These are phyloP conservation scores for Neonothopanus nambi DNA, from an alignment of 1,284 basidiomycete species.

Conservation along the genomic window DNA sequence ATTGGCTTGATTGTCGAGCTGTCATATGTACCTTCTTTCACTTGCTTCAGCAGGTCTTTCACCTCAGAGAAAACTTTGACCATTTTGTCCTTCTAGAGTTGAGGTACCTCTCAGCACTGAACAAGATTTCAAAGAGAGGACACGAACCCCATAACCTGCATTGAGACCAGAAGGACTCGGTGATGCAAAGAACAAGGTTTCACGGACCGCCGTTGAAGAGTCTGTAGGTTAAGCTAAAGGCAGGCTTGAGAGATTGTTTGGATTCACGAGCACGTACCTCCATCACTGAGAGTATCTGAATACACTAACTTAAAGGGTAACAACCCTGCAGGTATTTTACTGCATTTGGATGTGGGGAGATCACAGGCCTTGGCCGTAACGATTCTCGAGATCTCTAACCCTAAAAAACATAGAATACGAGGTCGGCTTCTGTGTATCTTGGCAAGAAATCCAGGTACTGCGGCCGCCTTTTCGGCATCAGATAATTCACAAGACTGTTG, in stretches of 20 bases:
- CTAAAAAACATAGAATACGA: not conserved
- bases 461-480: not conserved
- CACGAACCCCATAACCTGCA: not conserved
- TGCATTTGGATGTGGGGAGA: not conserved
- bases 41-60: too few species aligned
- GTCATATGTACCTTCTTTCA: too few species aligned
- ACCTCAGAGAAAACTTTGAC: too few species aligned
- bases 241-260: too few species aligned
- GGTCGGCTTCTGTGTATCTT: not conserved
- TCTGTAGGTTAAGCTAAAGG: too few species aligned
- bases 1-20: too few species aligned
- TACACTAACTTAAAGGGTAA: not conserved
- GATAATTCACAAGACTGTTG: not conserved
- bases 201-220: not conserved
- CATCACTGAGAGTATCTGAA: not conserved
- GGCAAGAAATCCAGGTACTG: not conserved
- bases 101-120: too few species aligned
- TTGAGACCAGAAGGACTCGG: conserved; percentile 1
- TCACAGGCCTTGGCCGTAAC: not conserved
- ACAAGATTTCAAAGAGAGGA: not conserved
- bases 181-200: conserved; percentile 1
- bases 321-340: not conserved
- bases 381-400: not conserved
- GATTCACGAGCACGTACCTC: not conserved
- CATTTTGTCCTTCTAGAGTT: too few species aligned